Conservation (phyloP, 352 stramenopile genomes). For the Globisporangium polare region DNA sequence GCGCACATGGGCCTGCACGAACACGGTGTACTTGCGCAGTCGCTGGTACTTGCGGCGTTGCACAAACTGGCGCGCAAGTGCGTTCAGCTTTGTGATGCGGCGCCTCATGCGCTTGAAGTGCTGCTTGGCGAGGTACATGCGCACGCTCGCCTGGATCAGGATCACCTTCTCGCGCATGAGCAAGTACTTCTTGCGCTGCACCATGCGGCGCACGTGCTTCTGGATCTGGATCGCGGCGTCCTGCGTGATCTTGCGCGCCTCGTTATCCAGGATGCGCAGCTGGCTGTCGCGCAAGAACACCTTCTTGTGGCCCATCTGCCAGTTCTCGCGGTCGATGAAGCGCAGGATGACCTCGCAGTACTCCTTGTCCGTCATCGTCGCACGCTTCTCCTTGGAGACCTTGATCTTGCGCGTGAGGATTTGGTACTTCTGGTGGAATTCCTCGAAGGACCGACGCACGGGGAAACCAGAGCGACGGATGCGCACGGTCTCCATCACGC, state of each 20-base stretch:
- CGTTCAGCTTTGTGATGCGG: slow-evolving; percentile 67
- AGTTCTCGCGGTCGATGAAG: slow-evolving; percentile 79
- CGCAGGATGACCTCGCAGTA: slow-evolving; percentile 82
- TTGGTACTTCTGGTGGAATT: slow-evolving; percentile 88
- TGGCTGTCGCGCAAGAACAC: slow-evolving; percentile 86
- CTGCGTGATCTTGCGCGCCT: slow-evolving; percentile 83
- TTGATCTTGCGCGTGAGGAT: slow-evolving; percentile 71
- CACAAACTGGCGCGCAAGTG: slow-evolving; percentile 66
- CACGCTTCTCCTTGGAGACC: slow-evolving; percentile 48
- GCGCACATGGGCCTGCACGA: slow-evolving; percentile 68
- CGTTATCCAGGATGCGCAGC: slow-evolving; percentile 77
- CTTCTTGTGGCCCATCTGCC: slow-evolving; percentile 87
- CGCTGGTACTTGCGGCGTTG: slow-evolving; percentile 66
- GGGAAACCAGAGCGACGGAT: slow-evolving; percentile 87
- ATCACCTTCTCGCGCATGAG: slow-evolving; percentile 56
- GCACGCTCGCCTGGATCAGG: slow-evolving; percentile 56
- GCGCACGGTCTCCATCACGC: slow-evolving; percentile 89
- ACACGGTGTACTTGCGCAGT: slow-evolving; percentile 57
- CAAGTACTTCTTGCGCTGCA: slow-evolving; percentile 69
- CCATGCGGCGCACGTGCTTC: slow-evolving; percentile 62
- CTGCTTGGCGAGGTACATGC: slow-evolving; percentile 63
- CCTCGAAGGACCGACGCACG: slow-evolving; percentile 78
- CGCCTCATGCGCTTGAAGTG: slow-evolving; percentile 47
- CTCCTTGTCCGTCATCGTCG: slow-evolving; percentile 62
- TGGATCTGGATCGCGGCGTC: slow-evolving; percentile 75